phyloP scores from a whole-genome alignment of 2,329 filamentous ascomycete species.

The Cladosporium halotolerans region DNA sequence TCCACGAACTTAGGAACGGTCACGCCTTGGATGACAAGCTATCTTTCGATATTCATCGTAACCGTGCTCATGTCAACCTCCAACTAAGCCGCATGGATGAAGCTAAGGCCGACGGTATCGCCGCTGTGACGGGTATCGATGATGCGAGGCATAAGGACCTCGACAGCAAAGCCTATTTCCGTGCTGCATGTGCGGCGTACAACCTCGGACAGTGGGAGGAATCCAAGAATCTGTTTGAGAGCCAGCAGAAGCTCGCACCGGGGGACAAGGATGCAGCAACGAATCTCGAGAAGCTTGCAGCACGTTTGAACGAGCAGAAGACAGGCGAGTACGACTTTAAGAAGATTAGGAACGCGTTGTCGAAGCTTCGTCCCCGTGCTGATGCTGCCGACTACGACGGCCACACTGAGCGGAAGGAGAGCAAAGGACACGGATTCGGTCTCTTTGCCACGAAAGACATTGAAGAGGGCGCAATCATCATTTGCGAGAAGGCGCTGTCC shows the following conservation, averaged over 20 bases:
- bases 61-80: constrained; percentile 31
- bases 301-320: constrained; percentile 15
- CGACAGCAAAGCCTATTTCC: constrained; percentile 19
- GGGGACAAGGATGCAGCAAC: constrained; percentile 11
- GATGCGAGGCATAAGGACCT: constrained; percentile 25
- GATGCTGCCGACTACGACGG: constrained; percentile 33
- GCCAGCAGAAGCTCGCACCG: constrained; percentile 11
- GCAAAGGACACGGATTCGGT: constrained; percentile 34
- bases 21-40: constrained; percentile 4
- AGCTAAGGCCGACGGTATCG: constrained; percentile 27
- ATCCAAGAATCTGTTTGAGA: constrained; percentile 13
- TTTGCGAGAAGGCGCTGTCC: constrained; percentile 39
- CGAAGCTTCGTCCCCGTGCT: constrained; percentile 14
- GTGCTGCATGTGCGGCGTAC: constrained; percentile 17
- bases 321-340: constrained; percentile 13
- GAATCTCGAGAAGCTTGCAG: constrained; percentile 1
- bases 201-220: constrained; percentile 14
- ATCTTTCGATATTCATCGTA: constrained; percentile 18
- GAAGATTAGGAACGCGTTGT: constrained; percentile 1
- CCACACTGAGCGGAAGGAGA: constrained; percentile 30
- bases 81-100: constrained; percentile 26
- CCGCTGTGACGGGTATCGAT: constrained; percentile 23
- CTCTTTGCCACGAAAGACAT: constrained; percentile 38
- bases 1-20: constrained; percentile 5
- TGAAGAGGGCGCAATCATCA: constrained; percentile 36